Conservation (phyloP, 1,139 yeast species). For the Sugiyamaella neomexicana region DNA sequence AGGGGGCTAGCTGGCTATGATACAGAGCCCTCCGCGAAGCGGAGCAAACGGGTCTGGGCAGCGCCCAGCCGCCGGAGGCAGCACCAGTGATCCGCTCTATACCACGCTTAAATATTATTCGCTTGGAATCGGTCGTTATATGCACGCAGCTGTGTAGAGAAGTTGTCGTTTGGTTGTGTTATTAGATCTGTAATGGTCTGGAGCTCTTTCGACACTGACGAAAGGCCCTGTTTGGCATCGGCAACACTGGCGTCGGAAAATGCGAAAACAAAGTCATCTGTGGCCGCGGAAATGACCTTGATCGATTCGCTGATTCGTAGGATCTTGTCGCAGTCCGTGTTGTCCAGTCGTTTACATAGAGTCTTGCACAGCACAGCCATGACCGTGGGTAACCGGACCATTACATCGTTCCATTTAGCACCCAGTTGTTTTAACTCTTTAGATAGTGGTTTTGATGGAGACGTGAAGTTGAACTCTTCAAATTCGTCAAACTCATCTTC, state of each 20-base stretch:
- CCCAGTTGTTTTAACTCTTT: conserved; percentile 3
- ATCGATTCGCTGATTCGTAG: neutral
- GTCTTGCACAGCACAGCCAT: conserved; percentile 4
- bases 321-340: conserved; percentile 10
- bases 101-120: neutral
- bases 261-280: conserved; percentile 13
- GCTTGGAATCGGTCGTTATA: conserved; percentile 8
- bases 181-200: conserved; percentile 4
- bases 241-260: conserved; percentile 8
- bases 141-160: conserved; percentile 13
- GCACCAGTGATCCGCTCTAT: neutral
- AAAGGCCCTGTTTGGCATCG: conserved; percentile 10
- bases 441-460: conserved; percentile 1
- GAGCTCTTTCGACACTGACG: conserved; percentile 1
- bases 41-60: no score
- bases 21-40: neutral
- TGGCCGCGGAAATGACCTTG: conserved; percentile 6
- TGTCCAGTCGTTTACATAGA: conserved; percentile 7
- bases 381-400: conserved; percentile 4
- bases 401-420: conserved; percentile 5
- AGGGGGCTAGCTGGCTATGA: no score
- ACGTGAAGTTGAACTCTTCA: conserved; percentile 6
- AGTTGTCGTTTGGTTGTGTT: conserved; percentile 6
- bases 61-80: conserved; percentile 1
- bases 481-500: conserved; percentile 10